Evolutionary conservation across 768 basidiomycete species (phyloP), one percentile per base, ranked within the genome.

Genomic region (Lyophyllum semitale): DNA sequence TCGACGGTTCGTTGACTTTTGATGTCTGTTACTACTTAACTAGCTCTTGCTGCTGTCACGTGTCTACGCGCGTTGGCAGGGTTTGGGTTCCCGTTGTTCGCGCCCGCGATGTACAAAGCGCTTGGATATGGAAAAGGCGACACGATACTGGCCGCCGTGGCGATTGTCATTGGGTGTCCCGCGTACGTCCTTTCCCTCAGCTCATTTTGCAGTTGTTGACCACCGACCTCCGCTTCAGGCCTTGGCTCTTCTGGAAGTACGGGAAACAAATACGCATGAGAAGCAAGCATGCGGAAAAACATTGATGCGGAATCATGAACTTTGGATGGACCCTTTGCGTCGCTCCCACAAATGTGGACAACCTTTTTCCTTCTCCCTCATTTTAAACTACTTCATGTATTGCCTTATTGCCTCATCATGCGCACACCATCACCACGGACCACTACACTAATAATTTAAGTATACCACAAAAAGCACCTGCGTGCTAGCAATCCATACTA

Each of bases 11-110:
- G 9, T 9, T 53, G 40, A 44, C 26, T 4, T 25, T 12, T 25
- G 20, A 49, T 26, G n/a, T n/a, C n/a, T n/a, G n/a, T 23, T 29
- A 22, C 53, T 42, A 44, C 55, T 22, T 45, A 7, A 2, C 42
- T 47, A 82, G 86, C 88, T 2, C 70, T 92, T 9, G 88, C 88
- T 0, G 87, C 88, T 0, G 82, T 83, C 18, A 71, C 84, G 0
- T 86, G 69, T 64, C 65, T 90, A 13, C 83, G 90, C 23, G 83
- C 85, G 0, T 51, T 89, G 0, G 81, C 83, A 1, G 90, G 90
- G 0, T 91, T 89, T 50, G 84, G 79, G 1, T 91, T 93, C 64
- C 91, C 90, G 2, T 70, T 92, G n/a, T 92, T 92, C 60, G 87
- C 84, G 3, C 84, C 86, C 18, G 73, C 79, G 33, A 87, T 91